These are phyloP conservation scores for Pharus latifolius DNA, from an alignment of 176 grass and related monocot genomes.

Conservation along the genomic window DNA sequence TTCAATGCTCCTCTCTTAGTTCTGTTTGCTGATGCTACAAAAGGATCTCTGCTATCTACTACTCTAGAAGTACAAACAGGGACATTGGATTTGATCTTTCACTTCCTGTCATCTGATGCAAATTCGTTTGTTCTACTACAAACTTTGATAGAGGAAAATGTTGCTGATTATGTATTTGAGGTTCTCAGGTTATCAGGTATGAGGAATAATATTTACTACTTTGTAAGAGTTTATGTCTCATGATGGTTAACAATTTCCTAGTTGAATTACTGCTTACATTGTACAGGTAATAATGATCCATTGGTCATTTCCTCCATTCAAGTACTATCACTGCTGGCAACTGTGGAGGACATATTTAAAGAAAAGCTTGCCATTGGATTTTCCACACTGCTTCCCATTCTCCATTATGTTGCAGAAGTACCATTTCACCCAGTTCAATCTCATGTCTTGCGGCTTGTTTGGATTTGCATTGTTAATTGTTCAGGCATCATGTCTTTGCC, in stretches of 20 bases:
- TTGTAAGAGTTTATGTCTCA: background rate
- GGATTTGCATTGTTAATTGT: constrained; percentile 45
- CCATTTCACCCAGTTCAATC: constrained; percentile 84
- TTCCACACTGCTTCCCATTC: constrained; percentile 67
- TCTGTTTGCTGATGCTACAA: constrained; percentile 85
- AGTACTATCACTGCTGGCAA: constrained; percentile 63
- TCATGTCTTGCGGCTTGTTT: constrained; percentile 65
- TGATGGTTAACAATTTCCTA: constrained; percentile 5
- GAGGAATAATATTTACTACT: background rate
- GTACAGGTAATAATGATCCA: constrained; percentile 76
- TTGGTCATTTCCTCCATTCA: constrained; percentile 59
- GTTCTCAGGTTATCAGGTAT: constrained; percentile 79
- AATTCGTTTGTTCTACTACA: constrained; percentile 46
- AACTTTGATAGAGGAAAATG: constrained; percentile 68
- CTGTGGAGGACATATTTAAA: constrained; percentile 60
- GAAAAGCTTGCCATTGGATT: constrained; percentile 73
- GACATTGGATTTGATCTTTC: constrained; percentile 80
- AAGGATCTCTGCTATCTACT: constrained; percentile 87
- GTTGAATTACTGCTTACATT: constrained; percentile 19
- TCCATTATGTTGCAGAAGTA: constrained; percentile 77
- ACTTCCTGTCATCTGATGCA: constrained; percentile 60
- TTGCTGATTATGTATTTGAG: constrained; percentile 94
- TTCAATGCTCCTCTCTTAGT: constrained; percentile 33
- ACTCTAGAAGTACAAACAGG: constrained; percentile 64
- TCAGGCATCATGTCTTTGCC: constrained; percentile 60